Base-by-base conservation (phyloP, 2,329 filamentous ascomycete species). In the Xylaria sp. region DNA sequence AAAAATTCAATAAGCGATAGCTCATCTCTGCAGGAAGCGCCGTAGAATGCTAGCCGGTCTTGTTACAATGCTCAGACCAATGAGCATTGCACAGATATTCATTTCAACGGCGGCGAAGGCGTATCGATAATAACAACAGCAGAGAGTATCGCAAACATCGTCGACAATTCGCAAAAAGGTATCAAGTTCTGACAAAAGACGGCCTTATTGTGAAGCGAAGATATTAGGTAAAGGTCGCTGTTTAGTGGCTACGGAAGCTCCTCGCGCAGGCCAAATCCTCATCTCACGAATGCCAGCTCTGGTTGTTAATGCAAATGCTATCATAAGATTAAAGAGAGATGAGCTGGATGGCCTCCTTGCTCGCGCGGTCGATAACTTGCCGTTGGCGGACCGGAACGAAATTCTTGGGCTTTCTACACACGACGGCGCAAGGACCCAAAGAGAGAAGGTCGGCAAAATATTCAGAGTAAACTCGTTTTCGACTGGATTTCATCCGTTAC, bases 211-310 rank as follows among this genome's bases (percentile, higher is more conserved):
- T 15, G 76, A 76, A 49, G 71, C 71, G n/a, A 68, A 71, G 10
- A 74, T 79, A 41, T 70, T 73, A 0, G 78, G 77, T 9, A 80
- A 80, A 46, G 79, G 75, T 25, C 68, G 79, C 23, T 79, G 79
- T 3, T 70, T 81, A 8, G 68, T 80, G 28, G 76, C 79, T 2
- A 74, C 71, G 9, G 64, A 71, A 20, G 69, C 67, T n/a, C 75
- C 80, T 36, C 73, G 68, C 33, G 61, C 71, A 7, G 78, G 75
- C 3, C 73, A 77, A 56, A 74, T 71, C 9, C 67, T 80, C 51
- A 65, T 31, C 31, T 31, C 31, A 7, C 31, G 7, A 31, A 31
- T 31, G 7, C 31, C 31, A 31, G 31, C 31, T 31, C 3, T 31
- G 31, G 31, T 31, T 7, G 33, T 36, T 10, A 36, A 3, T 43